phyloP scores from a whole-genome alignment of 331 rosid species.

The Pyracantha coccinea region DNA sequence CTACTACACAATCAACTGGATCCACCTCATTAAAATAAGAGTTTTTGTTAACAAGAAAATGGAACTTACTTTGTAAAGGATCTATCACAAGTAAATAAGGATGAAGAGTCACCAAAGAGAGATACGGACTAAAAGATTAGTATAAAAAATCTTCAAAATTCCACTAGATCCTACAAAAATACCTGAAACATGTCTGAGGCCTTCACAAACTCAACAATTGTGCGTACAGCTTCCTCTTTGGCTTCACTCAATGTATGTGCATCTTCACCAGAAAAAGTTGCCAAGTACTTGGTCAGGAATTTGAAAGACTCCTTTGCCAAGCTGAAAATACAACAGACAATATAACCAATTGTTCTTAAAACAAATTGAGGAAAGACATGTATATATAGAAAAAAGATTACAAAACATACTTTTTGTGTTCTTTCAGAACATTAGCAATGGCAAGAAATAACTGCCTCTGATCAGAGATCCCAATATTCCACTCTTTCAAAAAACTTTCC shows the following conservation, averaged over 20 bases:
- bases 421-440: conserved; percentile 70
- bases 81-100: background rate
- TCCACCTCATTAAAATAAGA: background rate
- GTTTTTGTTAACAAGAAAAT: background rate
- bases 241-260: conserved; percentile 56
- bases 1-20: background rate
- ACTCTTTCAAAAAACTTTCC: conserved; percentile 85
- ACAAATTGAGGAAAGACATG: background rate
- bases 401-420: conserved; percentile 60
- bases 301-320: conserved; percentile 68
- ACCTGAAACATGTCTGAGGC: conserved; percentile 83
- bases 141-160: background rate
- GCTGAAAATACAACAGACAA: conserved; percentile 40
- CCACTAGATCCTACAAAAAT: conserved; percentile 5
- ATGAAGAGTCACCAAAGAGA: background rate
- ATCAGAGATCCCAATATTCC: conserved; percentile 72
- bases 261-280: conserved; percentile 73
- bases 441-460: conserved; percentile 68
- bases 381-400: background rate
- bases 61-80: background rate
- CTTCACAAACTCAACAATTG: conserved; percentile 81
- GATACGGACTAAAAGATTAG: background rate
- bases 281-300: conserved; percentile 75
- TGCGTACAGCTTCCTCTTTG: conserved; percentile 83
- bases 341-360: background rate